Evolutionary conservation across 2,329 filamentous ascomycete species (phyloP).

Genomic region (Scopulariopsis brevicaulis): DNA sequence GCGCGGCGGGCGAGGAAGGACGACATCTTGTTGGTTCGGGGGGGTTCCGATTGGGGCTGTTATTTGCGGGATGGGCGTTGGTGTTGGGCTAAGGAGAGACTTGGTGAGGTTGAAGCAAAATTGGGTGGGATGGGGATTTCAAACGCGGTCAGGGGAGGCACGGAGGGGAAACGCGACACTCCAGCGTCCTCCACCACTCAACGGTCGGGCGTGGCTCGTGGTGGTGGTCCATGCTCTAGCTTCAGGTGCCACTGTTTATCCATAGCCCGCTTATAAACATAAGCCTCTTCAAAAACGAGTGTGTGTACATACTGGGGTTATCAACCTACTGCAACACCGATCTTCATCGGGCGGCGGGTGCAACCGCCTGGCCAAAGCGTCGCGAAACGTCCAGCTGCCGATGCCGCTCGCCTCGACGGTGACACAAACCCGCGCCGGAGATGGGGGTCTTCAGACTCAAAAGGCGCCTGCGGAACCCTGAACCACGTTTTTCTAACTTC

Average conservation of each 20-base stretch:
- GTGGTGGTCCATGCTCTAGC: background rate
- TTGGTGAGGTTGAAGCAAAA: background rate
- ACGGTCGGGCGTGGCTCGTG: background rate
- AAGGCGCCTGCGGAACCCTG: background rate
- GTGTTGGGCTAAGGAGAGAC: background rate
- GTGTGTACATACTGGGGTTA: background rate
- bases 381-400: background rate
- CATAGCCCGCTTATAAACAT: background rate
- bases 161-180: background rate
- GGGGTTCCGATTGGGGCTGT: background rate
- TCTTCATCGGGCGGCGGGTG: background rate
- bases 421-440: background rate
- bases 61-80: slow-evolving; percentile 1
- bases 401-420: background rate
- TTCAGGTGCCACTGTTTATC: background rate
- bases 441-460: background rate
- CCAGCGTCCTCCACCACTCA: background rate
- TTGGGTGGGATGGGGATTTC: slow-evolving; percentile 2
- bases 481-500: background rate
- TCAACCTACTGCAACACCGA: background rate
- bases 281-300: background rate
- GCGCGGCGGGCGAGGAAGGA: slow-evolving; percentile 42
- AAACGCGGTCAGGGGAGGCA: background rate
- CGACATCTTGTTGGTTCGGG: slow-evolving; percentile 17
- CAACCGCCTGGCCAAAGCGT: background rate